A percentile compares a stretch with the other conserved stretches of the same genome.
Evolutionary conservation across 1,139 yeast species (phyloP).

Genomic region (Taphrina pruni): DNA sequence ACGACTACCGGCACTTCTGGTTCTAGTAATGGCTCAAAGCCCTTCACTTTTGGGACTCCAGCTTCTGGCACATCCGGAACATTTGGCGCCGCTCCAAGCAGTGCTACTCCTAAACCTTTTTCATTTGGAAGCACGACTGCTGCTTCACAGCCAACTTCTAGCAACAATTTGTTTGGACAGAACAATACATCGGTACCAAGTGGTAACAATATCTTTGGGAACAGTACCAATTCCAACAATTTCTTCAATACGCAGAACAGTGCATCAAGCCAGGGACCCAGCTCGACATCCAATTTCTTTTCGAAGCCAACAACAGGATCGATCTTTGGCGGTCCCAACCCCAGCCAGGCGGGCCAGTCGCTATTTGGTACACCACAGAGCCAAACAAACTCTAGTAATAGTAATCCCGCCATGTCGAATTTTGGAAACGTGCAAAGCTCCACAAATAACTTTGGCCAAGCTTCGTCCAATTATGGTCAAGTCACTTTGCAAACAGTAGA

Average conservation of each 20-base stretch:
- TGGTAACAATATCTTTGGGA: constrained; percentile 50
- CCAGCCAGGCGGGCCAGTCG: constrained; percentile 10
- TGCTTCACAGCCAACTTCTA: not conserved
- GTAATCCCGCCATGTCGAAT: not conserved
- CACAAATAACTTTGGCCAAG: constrained; percentile 25
- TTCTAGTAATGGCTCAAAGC: constrained; percentile 12
- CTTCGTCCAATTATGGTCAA: constrained; percentile 39
- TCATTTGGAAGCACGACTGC: constrained; percentile 43
- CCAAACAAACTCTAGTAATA: not conserved
- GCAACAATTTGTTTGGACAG: constrained; percentile 7
- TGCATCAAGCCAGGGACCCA: constrained; percentile 44
- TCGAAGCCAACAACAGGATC: constrained; percentile 49
- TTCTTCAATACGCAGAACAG: constrained; percentile 43
- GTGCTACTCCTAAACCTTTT: constrained; percentile 19
- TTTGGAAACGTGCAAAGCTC: not conserved
- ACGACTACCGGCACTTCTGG: not conserved
- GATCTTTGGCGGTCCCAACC: constrained; percentile 37
- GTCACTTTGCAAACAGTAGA: constrained; percentile 56
- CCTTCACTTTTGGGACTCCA: constrained; percentile 30
- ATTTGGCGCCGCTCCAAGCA: constrained; percentile 8
- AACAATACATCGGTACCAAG: not conserved
- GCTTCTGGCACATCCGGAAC: constrained; percentile 23
- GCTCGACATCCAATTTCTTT: constrained; percentile 15
- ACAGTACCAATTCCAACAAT: constrained; percentile 38
- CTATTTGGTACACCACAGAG: constrained; percentile 18